Evolutionary conservation across 1,139 yeast genomes (phyloP), one percentile per base, ranked within the genome.

Genomic region (Yamadazyma atlantica): DNA sequence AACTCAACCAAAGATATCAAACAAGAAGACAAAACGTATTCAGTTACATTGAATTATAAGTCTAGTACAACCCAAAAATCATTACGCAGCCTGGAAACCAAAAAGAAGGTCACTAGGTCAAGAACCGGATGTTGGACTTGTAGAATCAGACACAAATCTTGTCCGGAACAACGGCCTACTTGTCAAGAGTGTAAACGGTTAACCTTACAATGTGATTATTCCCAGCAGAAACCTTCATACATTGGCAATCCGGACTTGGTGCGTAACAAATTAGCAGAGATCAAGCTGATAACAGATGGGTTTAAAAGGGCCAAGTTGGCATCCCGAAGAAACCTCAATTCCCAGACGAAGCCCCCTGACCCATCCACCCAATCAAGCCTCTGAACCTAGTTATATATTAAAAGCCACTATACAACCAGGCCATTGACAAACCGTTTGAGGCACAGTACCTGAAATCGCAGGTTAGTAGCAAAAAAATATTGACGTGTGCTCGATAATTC

Each of bases 91-190:
- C 12, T 7, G 11, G 11, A 23, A 23, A 8, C 11, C 12, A 23
- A 32, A 23, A 32, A 39, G n/a, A n/a, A n/a, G 18, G 33, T 34
- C 2, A 42, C 11, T 12, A 24, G 28, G 11, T 78, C 83, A 1
- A 74, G 74, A 44, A 66, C 62, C 27, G 87, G 87, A 0, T 81
- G 87, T 49, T 81, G 86, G 86, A 81, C 83, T 4, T 81, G 87
- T 51, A 55, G 87, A 42, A 60, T 80, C 17, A 69, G 88, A 34
- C 80, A 81, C 50, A 81, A 81, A 52, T 73, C 81, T 42, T 81
- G 88, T 48, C 70, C 82, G 0, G 85, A 80, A 50, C 80, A 79
- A 45, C 70, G 63, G 45, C 85, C 86, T 1, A 50, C 43, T 9
- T 81, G 88, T 52, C 54, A 58, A 11, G 80, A 78, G 48, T 81